Conservation (phyloP, 2,329 filamentous ascomycete species). For the Fusarium ambrosium region DNA sequence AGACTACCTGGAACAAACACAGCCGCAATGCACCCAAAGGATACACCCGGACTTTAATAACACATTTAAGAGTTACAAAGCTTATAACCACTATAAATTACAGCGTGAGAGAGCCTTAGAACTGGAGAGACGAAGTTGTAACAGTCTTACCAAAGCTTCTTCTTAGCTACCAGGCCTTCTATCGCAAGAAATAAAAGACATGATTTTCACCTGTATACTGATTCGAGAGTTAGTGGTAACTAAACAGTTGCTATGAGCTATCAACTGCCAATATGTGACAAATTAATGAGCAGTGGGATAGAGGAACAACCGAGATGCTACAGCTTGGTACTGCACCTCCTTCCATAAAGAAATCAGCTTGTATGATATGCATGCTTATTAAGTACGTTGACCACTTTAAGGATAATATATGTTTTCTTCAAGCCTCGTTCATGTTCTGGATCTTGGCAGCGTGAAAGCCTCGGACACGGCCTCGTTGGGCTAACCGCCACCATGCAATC, state of each 20-base stretch:
- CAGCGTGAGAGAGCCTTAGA: neutral
- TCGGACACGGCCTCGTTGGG: neutral
- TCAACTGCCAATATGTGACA: neutral
- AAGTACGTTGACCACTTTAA: neutral
- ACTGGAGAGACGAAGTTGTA: too few relatives aligned
- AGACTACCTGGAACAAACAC: neutral
- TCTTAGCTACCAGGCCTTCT: neutral
- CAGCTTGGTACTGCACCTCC: neutral
- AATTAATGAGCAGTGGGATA: neutral
- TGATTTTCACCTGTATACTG: neutral
- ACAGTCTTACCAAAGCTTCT: neutral
- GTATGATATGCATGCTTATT: neutral
- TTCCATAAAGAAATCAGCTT: neutral
- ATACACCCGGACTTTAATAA: neutral
- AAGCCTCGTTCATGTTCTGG: neutral
- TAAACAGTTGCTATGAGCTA: neutral
- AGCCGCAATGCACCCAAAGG: neutral
- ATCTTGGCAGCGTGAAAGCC: neutral
- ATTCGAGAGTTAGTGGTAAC: neutral
- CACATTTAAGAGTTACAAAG: neutral
- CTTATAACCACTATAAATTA: neutral
- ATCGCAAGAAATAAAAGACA: neutral
- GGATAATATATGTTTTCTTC: neutral
- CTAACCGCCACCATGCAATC: neutral
- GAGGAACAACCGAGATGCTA: neutral